Evolutionary conservation across 2,329 filamentous ascomycete genomes (phyloP), one percentile per base, ranked within the genome.

Genomic region (Alternaria triticimaculans): DNA sequence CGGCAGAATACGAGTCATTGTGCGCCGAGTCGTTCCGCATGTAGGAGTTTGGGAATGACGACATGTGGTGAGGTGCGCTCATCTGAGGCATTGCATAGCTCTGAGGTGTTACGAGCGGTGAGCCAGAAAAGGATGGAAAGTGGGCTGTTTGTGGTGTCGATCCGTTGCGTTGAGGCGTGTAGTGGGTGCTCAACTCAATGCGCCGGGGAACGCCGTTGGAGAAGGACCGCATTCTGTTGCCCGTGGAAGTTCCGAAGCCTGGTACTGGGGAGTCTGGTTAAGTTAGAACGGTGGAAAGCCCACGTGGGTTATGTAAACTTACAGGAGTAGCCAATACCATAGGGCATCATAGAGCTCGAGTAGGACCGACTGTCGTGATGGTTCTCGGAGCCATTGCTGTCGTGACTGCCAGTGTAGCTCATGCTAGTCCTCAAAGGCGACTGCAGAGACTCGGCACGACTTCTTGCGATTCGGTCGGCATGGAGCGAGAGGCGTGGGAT

Each of bases 351-450:
- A 7, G 76, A 76, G 63, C 70, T 73, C 3, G 76, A 76, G 64
- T 74, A 77, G 9, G 73, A 67, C 18, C 72, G 65, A 54, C 63
- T 64, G 25, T 77, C 74, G 8, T 70, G 58, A 46, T 76, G 75
- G 59, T 55, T 68, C 37, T 59, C 55, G 1, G 72, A 72, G 43
- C 70, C 68, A 41, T 71, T 72, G 46, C 63, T 65, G 25, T 78
- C 76, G 55, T 66, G 66, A 12, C 72, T 75, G 44, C 73, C 69
- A 23, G 70, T 79, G 65, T 84, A 84, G 33, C 82, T 83, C 75
- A 84, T 81, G 74, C 82, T 84, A 8, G 81, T 80, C 58, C 83
- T 76, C 14, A 85, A 72, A 3, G 82, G 82, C 12, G 82, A 84
- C 30, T 79, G 79, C 4, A 82, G 72, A 6, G 81, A 78, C 63